These are phyloP conservation scores for Ochetophila trinervis DNA, from an alignment of 306 rosid genomes.

Conservation along the genomic window DNA sequence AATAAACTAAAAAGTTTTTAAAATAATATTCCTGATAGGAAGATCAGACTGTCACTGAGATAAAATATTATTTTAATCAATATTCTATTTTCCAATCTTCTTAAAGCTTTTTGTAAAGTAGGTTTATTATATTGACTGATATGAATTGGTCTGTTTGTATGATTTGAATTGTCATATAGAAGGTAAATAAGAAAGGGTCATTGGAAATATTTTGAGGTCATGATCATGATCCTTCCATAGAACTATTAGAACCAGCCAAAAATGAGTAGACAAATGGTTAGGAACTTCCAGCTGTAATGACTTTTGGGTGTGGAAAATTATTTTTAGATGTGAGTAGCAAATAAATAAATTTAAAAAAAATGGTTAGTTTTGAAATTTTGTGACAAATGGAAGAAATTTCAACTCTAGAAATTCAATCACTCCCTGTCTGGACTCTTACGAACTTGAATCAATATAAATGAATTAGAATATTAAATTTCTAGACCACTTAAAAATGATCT, in stretches of 20 bases:
- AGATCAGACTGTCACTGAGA: conserved; percentile 17
- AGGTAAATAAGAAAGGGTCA: conserved; percentile 25
- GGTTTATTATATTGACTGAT: neutral
- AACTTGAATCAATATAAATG: too few species aligned
- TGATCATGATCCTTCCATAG: conserved; percentile 14
- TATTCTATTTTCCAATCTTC: conserved; percentile 34
- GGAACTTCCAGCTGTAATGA: conserved; percentile 18
- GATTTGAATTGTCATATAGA: neutral
- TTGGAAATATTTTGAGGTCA: neutral
- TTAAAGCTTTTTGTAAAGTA: conserved; percentile 6
- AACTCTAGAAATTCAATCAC: too few species aligned
- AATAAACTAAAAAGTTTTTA: conserved; percentile 9
- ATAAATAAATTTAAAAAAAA: too few species aligned
- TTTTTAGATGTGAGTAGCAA: conserved; percentile 3
- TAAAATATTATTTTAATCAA: conserved; percentile 21
- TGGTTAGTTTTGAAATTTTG: too few species aligned
- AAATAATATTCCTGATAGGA: conserved; percentile 12
- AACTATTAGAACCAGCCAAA: conserved; percentile 24
- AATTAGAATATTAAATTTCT: too few species aligned
- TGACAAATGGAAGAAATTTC: neutral
- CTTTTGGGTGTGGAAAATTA: neutral
- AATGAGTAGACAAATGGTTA: conserved; percentile 34
- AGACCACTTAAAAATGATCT: too few species aligned
- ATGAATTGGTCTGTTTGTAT: neutral
- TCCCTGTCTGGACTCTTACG: too few species aligned